These are phyloP conservation scores for Coleophoma cylindrospora DNA, from an alignment of 2,329 filamentous ascomycete species.

Conservation along the genomic window DNA sequence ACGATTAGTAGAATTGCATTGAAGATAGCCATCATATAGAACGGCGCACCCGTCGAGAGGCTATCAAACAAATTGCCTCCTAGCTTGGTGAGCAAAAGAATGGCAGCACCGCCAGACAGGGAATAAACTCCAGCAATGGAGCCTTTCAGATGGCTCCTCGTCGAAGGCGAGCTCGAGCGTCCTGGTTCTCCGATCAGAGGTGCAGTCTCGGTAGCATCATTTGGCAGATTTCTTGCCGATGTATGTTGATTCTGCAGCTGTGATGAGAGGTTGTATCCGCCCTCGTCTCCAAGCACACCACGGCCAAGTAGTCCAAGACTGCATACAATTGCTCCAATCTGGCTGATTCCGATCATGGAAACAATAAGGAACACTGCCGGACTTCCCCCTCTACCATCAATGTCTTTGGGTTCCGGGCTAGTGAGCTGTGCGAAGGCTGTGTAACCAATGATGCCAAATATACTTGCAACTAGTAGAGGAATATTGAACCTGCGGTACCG, in stretches of 20 bases:
- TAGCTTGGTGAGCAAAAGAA: constrained; percentile 84
- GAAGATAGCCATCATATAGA: constrained; percentile 90
- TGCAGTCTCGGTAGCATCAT: constrained; percentile 13
- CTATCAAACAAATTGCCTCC: constrained; percentile 83
- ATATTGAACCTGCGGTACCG: constrained; percentile 61
- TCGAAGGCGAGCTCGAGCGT: constrained; percentile 11
- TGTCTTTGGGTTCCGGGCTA: constrained; percentile 68
- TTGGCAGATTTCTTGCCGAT: not conserved
- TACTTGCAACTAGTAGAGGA: constrained; percentile 67
- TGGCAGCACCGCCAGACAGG: constrained; percentile 83
- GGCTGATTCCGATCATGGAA: constrained; percentile 79
- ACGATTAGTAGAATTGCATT: constrained; percentile 67
- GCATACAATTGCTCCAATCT: constrained; percentile 95
- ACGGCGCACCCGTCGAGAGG: constrained; percentile 70
- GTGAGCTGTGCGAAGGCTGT: constrained; percentile 66
- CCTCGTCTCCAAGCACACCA: constrained; percentile 59
- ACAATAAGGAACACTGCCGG: constrained; percentile 70
- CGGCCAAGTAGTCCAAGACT: constrained; percentile 83
- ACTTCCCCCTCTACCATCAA: constrained; percentile 61
- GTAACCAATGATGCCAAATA: constrained; percentile 76
- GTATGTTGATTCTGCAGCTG: constrained; percentile 16
- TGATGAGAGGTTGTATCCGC: constrained; percentile 24
- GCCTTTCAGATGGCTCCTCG: constrained; percentile 62
- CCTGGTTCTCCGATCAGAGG: constrained; percentile 23
- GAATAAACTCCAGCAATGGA: constrained; percentile 94